Evolutionary conservation across 2,329 filamentous ascomycete genomes (phyloP).

Genomic region (Plectosphaerella cucumerina): DNA sequence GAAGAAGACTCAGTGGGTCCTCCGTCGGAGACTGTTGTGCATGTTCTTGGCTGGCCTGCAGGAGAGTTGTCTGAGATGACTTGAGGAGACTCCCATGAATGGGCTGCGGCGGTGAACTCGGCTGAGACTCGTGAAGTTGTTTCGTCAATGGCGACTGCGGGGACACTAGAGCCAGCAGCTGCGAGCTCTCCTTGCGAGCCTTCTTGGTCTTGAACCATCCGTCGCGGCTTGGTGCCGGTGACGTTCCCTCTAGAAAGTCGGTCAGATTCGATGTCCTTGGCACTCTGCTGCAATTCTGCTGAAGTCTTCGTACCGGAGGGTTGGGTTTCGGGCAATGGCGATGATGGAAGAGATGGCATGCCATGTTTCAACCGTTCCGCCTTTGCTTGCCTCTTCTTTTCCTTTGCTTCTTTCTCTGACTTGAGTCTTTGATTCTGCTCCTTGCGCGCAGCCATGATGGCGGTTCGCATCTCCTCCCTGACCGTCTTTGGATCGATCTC

Average conservation of each 20-base stretch:
- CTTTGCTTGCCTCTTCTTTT: slow-evolving; percentile 25
- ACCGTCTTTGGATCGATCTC: slow-evolving; percentile 55
- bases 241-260: not conserved
- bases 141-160: too few relatives aligned
- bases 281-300: not conserved
- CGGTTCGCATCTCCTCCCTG: slow-evolving; percentile 60
- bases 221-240: not conserved
- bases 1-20: too few relatives aligned
- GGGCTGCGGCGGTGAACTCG: not conserved
- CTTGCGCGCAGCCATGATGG: slow-evolving; percentile 59
- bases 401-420: slow-evolving; percentile 33
- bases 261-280: not conserved
- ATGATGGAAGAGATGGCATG: not conserved
- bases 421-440: slow-evolving; percentile 46
- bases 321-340: not conserved
- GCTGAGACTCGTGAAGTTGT: not conserved
- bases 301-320: slow-evolving; percentile 1
- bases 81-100: too few relatives aligned
- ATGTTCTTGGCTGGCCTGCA: not conserved
- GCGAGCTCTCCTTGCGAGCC: not conserved
- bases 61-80: too few relatives aligned
- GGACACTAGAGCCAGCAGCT: too few relatives aligned
- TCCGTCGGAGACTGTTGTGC: too few relatives aligned
- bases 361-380: slow-evolving; percentile 15
- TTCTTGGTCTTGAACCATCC: too few relatives aligned